Base-by-base conservation (phyloP, 2,329 filamentous ascomycete genomes). In the Xylariomycetidae sp. region DNA sequence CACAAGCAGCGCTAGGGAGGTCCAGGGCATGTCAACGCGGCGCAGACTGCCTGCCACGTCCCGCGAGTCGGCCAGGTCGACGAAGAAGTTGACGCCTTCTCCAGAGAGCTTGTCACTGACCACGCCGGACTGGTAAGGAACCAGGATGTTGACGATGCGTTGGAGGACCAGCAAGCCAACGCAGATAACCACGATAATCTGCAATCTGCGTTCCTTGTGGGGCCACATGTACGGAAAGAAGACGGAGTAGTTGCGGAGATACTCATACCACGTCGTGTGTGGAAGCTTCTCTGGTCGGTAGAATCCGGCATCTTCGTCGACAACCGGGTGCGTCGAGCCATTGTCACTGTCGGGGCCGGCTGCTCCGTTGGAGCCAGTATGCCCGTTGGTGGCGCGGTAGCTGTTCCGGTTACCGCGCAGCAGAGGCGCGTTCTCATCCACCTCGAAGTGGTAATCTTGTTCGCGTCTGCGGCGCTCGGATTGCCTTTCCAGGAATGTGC, bases 191-290 rank as follows among this genome's bases (percentile, higher is more conserved):
- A 95, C 87, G 34, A 89, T 73, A 16, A 87, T 45, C 63, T 95
- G 82, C 35, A 98, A 68, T 43, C 69, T 73, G 5, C 54, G 26
- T 23, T 86, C 80, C 53, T 90, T 90, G 50, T 80, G 83, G 1
- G 92, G 92, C 92, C 92, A 98, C 38, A 96, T 76, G 55, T 96
- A 98, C 0, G 89, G 90, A 57, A 96, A 93, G 62, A 98, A 95
- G 32, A 95, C 70, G 10, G 82, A 85, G 59, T 96, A 98, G 28
- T 90, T 88, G 43, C 82, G 80, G 40, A 95, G 67, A 58, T 98
- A 98, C 55, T 96, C 89, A 79, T 85, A 94, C 92, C 92, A 98
- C 32, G 81, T 92, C 47, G 85, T 87, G 47, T 85, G 84, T 3
- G 87, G 89, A 7, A 87, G 75, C 44, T 86, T 90, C 23, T 83